Evolutionary conservation across 2,329 filamentous ascomycete species (phyloP).

Genomic region (Plectosphaerella sp.): DNA sequence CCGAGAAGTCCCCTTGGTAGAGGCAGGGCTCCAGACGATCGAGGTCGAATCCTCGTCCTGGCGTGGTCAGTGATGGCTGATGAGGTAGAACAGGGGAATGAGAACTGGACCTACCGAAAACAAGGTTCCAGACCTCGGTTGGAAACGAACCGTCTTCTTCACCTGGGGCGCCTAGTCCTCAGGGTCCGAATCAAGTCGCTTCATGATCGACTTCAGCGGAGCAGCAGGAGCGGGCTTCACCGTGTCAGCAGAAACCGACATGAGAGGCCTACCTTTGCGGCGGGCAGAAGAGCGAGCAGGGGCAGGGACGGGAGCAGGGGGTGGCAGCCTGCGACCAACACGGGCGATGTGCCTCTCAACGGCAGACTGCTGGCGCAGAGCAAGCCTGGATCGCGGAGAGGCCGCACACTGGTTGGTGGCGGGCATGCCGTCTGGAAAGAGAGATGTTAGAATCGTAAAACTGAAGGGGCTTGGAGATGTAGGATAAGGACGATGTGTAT

Average conservation of each 20-base stretch:
- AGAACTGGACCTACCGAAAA: not conserved
- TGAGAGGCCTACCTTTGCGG: too few species aligned
- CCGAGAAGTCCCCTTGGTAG: too few species aligned
- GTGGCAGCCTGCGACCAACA: not conserved
- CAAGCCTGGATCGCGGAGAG: not conserved
- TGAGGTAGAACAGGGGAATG: not conserved
- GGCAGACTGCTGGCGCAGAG: conserved; percentile 2
- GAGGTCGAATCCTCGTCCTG: too few species aligned
- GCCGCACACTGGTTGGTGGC: not conserved
- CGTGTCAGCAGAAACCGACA: too few species aligned
- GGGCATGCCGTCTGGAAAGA: not conserved
- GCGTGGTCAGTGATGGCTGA: too few species aligned
- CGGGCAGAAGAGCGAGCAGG: not conserved
- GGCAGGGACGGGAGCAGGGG: not conserved
- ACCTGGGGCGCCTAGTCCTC: not conserved
- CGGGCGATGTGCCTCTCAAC: not conserved
- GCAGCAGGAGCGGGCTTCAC: too few species aligned
- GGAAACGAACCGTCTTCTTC: not conserved
- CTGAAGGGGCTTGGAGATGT: not conserved
- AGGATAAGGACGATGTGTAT: not conserved
- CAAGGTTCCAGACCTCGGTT: not conserved
- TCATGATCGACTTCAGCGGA: not conserved
- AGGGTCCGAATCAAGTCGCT: not conserved
- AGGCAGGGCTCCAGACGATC: too few species aligned
- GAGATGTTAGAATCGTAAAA: too few species aligned